These are phyloP conservation scores for Didymella exigua DNA, from an alignment of 2,329 filamentous ascomycete genomes.

Conservation along the genomic window DNA sequence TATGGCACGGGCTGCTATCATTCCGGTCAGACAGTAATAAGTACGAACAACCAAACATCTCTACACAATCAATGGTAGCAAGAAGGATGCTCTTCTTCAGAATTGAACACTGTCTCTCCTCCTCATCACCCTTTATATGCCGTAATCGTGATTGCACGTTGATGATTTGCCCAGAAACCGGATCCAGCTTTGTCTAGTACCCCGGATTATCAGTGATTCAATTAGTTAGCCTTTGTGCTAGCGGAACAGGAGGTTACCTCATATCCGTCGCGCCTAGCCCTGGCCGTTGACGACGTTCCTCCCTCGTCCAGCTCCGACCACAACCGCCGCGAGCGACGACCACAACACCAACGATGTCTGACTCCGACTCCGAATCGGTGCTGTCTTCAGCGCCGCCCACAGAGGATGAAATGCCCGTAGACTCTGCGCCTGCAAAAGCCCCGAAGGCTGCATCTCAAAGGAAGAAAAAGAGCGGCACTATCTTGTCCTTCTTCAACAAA, in stretches of 20 bases:
- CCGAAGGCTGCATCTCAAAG: constrained; percentile 35
- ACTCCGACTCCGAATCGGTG: constrained; percentile 62
- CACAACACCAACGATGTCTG: constrained; percentile 54
- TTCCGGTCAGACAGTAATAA: neutral
- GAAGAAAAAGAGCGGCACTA: constrained; percentile 44
- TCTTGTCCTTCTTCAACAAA: constrained; percentile 49
- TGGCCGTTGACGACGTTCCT: constrained; percentile 24
- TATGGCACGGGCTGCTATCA: neutral
- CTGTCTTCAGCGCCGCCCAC: constrained; percentile 64
- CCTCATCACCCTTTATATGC: neutral
- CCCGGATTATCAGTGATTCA: constrained; percentile 21
- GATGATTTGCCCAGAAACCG: neutral
- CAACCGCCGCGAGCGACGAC: constrained; percentile 27
- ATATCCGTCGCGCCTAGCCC: constrained; percentile 37
- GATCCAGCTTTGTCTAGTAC: constrained; percentile 1
- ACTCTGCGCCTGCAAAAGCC: constrained; percentile 30
- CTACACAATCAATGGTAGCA: neutral
- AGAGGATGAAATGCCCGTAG: constrained; percentile 59
- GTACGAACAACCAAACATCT: neutral
- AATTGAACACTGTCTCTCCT: neutral
- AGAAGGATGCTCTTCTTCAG: neutral
- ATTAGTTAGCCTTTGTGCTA: constrained; percentile 34
- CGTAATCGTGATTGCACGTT: neutral
- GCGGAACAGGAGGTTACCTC: constrained; percentile 44
- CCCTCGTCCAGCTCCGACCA: constrained; percentile 26